Base-by-base conservation (phyloP, 345 rosid species). In the Cardamine occulta region DNA sequence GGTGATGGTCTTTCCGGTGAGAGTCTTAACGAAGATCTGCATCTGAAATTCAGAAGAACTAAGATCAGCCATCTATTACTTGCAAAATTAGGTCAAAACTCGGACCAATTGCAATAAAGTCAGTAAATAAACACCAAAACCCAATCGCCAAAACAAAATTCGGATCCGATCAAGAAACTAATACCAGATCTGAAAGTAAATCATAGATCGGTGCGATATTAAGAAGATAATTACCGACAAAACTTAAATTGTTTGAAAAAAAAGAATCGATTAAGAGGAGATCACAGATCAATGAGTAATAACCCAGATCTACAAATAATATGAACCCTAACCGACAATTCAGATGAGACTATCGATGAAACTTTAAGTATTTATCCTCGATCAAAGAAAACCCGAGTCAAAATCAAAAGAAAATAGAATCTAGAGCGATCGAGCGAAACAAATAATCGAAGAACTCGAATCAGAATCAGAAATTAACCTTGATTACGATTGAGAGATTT, bases 21-120 rank as follows among this genome's bases (percentile, higher is more conserved):
- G 35, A 32, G 35, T 76, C 49, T 76, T 77, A 5, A 77, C 80
- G 23, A 77, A 77, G 59, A 79, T 79, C 72, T 79, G 82, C 82
- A 79, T 79, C 82, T 80, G 73, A 1, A 49, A 39, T 51, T 37
- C 58, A 48, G 12, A 68, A 47, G 6, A 45, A 6, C 18, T 0
- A 0, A 29, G 7, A 77, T 63, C 13, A 49, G 17, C 17, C 21
- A 47, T n/a, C 6, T 8, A 15, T 1, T 23, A 3, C 52, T 7
- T 2, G 2, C 9, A 47, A 17, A 47, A 47, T 47, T 17, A 47
- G 52, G 52, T 47, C 11, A n/a, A n/a, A 47, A 17, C 19, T 45
- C 52, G 7, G 4, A 47, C 2, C 4, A 47, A 47, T 7, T 7
- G 4, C 52, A 47, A 15, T 14, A 42, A 14, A 40, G 6, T 3